Evolutionary conservation across 768 basidiomycete genomes (phyloP), one percentile per base, ranked within the genome.

Genomic region (Clathrus columnatus): DNA sequence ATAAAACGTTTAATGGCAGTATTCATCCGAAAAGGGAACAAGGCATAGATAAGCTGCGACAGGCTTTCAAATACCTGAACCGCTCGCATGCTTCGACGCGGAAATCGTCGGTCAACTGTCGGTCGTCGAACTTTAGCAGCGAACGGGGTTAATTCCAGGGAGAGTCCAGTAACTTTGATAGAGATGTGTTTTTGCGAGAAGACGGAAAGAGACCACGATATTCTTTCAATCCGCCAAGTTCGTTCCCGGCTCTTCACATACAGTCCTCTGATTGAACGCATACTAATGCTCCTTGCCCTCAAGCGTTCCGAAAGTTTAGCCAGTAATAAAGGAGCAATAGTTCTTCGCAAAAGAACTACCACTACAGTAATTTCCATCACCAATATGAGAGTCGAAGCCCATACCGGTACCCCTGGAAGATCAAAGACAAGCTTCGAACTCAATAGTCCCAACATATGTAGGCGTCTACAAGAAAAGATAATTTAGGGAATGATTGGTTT

Each of bases 261-360:
- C 20, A 90, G 70, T 29, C 87, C 87, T 51, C 86, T 83, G 57
- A 91, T 80, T 18, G 87, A 91, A 52, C 85, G 79, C 36, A 85
- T 70, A 64, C 87, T 89, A 54, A 89, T 76, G 65, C 84, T 87
- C 41, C 82, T 79, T 29, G 88, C 75, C 27, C 83, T 81, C 57
- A 89, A 71, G 61, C 76, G 75, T 30, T 63, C 67, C n/a, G 83
- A 84, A 53, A 81, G 69, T 43, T 75, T 73, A 50, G 75, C 72
- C 28, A 89, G 73, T 45, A 84, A 65, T 69, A 78, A 82, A 50
- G 87, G 87, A 2, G 78, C 74, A 57, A 88, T 70, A 62, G 83
- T 85, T 0, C 81, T 82, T 52, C 87, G 78, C 49, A 83, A 72
- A 53, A 85, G 61, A 27, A 86, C 72, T 18, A 60, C 20, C 10